Percentiles rank a stretch among this genome's conserved stretches.
These are phyloP conservation scores for Phalaenopsis hybrid DNA, from an alignment of 116 monocot species.

Conservation along the genomic window DNA sequence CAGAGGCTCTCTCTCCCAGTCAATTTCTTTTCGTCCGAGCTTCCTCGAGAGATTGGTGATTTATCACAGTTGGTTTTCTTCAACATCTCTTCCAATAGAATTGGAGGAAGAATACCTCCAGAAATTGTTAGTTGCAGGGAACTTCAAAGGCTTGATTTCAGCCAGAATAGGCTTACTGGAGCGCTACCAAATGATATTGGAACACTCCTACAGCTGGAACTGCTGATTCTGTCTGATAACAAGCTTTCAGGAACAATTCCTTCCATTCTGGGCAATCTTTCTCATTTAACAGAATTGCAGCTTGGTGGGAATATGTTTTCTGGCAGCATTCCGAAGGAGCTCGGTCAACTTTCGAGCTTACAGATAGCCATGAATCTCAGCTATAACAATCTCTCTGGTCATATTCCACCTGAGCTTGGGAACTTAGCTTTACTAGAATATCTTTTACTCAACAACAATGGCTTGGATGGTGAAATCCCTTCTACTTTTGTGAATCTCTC, in stretches of 20 bases:
- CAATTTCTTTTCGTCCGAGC: constrained; percentile 63
- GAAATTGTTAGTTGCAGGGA: constrained; percentile 58
- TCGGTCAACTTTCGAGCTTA: constrained; percentile 76
- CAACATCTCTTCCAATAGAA: constrained; percentile 72
- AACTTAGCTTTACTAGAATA: constrained; percentile 67
- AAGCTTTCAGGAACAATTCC: constrained; percentile 59
- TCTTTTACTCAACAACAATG: constrained; percentile 77
- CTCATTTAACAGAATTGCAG: constrained; percentile 76
- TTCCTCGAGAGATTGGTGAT: constrained; percentile 72
- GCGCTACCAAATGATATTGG: constrained; percentile 58
- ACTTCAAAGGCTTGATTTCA: constrained; percentile 84
- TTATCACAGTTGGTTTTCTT: constrained; percentile 70
- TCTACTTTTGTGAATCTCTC: constrained; percentile 62
- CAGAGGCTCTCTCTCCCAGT: constrained; percentile 65
- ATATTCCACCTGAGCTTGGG: constrained; percentile 72
- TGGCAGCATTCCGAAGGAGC: constrained; percentile 68
- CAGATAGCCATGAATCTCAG: constrained; percentile 96
- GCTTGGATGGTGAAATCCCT: constrained; percentile 76
- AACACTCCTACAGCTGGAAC: constrained; percentile 60
- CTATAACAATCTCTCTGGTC: constrained; percentile 74
- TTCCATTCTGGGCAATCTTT: constrained; percentile 54
- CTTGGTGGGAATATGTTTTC: constrained; percentile 80
- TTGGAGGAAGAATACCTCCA: constrained; percentile 53
- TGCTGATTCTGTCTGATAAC: constrained; percentile 76
- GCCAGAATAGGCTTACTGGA: constrained; percentile 64